Evolutionary conservation across 2,329 filamentous ascomycete genomes (phyloP).

Genomic region (Aspergillus pseudonomiae): DNA sequence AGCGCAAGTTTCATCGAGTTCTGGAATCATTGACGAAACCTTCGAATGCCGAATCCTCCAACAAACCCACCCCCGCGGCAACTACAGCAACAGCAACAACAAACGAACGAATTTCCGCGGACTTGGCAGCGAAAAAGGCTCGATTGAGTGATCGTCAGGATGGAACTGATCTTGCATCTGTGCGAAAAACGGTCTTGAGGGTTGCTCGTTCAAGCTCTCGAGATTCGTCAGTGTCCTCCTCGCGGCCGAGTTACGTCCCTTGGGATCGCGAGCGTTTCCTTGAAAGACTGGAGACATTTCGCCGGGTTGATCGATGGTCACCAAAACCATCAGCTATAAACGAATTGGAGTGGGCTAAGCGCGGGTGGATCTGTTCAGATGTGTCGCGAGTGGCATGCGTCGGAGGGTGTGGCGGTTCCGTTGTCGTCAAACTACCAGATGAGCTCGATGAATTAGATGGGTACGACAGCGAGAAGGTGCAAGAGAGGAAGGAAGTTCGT

Average conservation of each 20-base stretch:
- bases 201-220: slow-evolving; percentile 29
- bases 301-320: slow-evolving; percentile 90
- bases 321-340: slow-evolving; percentile 83
- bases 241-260: slow-evolving; percentile 75
- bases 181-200: slow-evolving; percentile 30
- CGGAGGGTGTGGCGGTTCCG: slow-evolving; percentile 78
- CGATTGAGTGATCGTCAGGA: slow-evolving; percentile 31
- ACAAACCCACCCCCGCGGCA: slow-evolving; percentile 25
- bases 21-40: slow-evolving; percentile 48
- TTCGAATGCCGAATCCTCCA: slow-evolving; percentile 20
- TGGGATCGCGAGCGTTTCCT: slow-evolving; percentile 83
- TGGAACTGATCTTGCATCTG: slow-evolving; percentile 21
- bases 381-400: slow-evolving; percentile 81
- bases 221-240: slow-evolving; percentile 36
- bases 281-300: slow-evolving; percentile 79
- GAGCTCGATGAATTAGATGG: slow-evolving; percentile 61
- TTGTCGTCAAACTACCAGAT: slow-evolving; percentile 76
- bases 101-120: slow-evolving; percentile 28
- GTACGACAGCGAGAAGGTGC: slow-evolving; percentile 45
- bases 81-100: slow-evolving; percentile 2
- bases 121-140: slow-evolving; percentile 39
- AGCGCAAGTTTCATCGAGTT: slow-evolving; percentile 52
- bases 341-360: slow-evolving; percentile 92
- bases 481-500: slow-evolving; percentile 48
- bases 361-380: slow-evolving; percentile 85